Conservation (phyloP, 1,139 yeast species). For the Candida freyschussii region DNA sequence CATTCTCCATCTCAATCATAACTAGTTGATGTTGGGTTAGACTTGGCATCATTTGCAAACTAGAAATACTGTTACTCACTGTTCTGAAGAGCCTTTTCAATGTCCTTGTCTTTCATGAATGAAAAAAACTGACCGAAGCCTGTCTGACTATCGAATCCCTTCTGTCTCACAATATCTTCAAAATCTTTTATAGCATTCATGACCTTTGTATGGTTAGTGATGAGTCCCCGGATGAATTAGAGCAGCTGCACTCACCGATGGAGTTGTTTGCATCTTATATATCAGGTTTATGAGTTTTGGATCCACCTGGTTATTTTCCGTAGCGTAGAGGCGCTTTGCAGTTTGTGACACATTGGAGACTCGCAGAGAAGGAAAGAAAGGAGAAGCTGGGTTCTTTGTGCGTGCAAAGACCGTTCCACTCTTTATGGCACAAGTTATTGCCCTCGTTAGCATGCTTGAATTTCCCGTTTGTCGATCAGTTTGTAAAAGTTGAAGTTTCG, state of each 20-base stretch:
- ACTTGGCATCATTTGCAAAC: too few species aligned
- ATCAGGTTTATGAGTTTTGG: constrained; percentile 12
- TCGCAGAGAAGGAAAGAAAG: too few species aligned
- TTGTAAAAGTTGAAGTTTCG: too few species aligned
- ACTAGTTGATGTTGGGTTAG: constrained; percentile 7
- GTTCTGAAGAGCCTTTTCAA: constrained; percentile 9
- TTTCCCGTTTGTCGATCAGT: too few species aligned
- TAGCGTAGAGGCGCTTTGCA: too few species aligned
- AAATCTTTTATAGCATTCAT: constrained; percentile 8
- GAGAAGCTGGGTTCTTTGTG: too few species aligned
- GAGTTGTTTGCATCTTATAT: constrained; percentile 13
- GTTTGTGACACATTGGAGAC: too few species aligned
- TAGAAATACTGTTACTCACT: too few species aligned
- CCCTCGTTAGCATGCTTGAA: too few species aligned
- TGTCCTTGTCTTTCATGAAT: constrained; percentile 11
- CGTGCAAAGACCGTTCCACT: too few species aligned
- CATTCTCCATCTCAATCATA: constrained; percentile 13
- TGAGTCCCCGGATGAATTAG: too few species aligned
- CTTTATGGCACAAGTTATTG: too few species aligned
- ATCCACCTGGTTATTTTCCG: constrained; percentile 10
- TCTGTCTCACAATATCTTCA: constrained; percentile 6
- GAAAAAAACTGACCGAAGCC: constrained; percentile 9
- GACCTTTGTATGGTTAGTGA: not conserved
- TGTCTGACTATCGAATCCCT: constrained; percentile 9
- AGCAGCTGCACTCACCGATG: constrained; percentile 13